These are phyloP conservation scores for Hanseniaspora meyeri DNA, from an alignment of 805 yeast species.

Conservation along the genomic window DNA sequence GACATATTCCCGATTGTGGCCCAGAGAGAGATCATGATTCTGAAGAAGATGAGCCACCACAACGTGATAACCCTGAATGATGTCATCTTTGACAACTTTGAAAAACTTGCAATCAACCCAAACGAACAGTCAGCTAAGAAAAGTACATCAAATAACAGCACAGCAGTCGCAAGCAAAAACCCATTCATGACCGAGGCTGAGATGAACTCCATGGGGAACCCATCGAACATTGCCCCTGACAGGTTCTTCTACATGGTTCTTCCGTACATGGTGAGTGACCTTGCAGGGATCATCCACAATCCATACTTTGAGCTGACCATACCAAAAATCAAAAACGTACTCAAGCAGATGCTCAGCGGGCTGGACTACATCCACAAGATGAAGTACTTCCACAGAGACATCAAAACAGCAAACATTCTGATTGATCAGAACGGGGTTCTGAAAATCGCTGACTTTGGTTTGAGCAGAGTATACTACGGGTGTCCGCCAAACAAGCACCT, in stretches of 20 bases:
- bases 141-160: not conserved
- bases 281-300: conserved; percentile 79
- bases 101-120: conserved; percentile 14
- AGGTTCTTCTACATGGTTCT: conserved; percentile 67
- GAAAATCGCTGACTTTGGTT: conserved; percentile 90
- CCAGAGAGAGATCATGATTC: conserved; percentile 74
- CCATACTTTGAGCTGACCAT: conserved; percentile 49
- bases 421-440: conserved; percentile 64
- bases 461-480: conserved; percentile 68
- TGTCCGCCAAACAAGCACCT: conserved; percentile 38
- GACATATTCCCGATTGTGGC: conserved; percentile 87
- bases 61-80: conserved; percentile 71
- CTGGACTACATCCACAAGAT: conserved; percentile 57
- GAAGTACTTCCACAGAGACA: conserved; percentile 69
- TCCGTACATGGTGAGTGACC: conserved; percentile 85
- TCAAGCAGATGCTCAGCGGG: conserved; percentile 68
- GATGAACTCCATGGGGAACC: conserved; percentile 9
- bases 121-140: conserved; percentile 8
- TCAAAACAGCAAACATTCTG: conserved; percentile 89
- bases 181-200: conserved; percentile 12
- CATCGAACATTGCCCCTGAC: conserved; percentile 19
- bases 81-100: conserved; percentile 48
- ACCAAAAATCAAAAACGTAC: conserved; percentile 69
- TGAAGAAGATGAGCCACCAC: conserved; percentile 54
- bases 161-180: conserved; percentile 1